Conservation (phyloP, 495 filamentous ascomycete species). For the Daldinia loculata region DNA sequence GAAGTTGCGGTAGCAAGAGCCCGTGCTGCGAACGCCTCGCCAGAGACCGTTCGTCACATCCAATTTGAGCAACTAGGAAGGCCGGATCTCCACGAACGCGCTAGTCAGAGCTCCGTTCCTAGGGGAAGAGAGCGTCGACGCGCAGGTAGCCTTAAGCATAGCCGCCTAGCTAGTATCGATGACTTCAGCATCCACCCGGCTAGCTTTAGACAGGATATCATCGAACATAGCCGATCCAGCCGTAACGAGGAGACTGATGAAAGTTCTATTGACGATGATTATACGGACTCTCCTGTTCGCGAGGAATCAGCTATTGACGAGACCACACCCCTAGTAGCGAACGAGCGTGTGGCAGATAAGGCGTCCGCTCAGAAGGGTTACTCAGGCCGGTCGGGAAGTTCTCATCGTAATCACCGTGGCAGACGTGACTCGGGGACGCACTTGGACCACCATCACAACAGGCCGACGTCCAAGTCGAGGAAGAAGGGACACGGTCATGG, state of each 20-base stretch:
- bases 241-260: slow-evolving; percentile 58
- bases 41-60: slow-evolving; percentile 48
- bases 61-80: slow-evolving; percentile 43
- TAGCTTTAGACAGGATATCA: slow-evolving; percentile 89
- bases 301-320: slow-evolving; percentile 60
- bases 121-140: slow-evolving; percentile 60
- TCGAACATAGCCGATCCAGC: slow-evolving; percentile 72
- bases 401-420: slow-evolving; percentile 30
- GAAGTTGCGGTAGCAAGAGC: slow-evolving; percentile 51
- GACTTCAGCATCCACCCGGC: slow-evolving; percentile 89
- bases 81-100: slow-evolving; percentile 39
- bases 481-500: slow-evolving; percentile 66
- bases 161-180: slow-evolving; percentile 65
- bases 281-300: slow-evolving; percentile 55
- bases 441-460: slow-evolving; percentile 78
- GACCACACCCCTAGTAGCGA: slow-evolving; percentile 52
- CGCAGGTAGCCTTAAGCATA: slow-evolving; percentile 60
- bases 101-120: slow-evolving; percentile 47
- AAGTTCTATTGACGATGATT: slow-evolving; percentile 60
- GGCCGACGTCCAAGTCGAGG: slow-evolving; percentile 68
- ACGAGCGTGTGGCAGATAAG: slow-evolving; percentile 42
- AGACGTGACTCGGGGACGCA: slow-evolving; percentile 61
- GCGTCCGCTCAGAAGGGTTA: slow-evolving; percentile 24
- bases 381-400: slow-evolving; percentile 29
- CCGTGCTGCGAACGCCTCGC: slow-evolving; percentile 40